Percentiles rank a stretch among this genome's conserved stretches.
These are phyloP conservation scores for Tagetes erecta DNA, from an alignment of 129 eudicot species.

Conservation along the genomic window DNA sequence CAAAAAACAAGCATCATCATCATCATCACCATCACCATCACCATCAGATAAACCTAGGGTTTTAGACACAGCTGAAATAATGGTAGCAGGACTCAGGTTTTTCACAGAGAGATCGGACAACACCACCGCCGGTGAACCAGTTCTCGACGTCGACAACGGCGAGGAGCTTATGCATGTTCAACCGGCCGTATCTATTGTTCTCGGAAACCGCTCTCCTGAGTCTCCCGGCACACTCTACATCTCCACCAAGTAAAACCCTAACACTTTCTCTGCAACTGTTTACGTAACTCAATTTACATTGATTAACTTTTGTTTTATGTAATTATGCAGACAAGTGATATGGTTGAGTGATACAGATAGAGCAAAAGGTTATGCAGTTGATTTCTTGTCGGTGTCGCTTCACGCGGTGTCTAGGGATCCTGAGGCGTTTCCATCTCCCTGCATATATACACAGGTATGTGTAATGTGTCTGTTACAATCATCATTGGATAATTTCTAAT, in stretches of 20 bases:
- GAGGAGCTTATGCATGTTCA: constrained; percentile 76
- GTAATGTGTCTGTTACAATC: too few species aligned
- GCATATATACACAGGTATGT: constrained; percentile 79
- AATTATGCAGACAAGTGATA: constrained; percentile 54
- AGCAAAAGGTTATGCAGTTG: constrained; percentile 69
- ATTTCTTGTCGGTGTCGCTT: constrained; percentile 75
- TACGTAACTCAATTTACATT: background rate
- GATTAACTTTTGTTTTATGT: too few species aligned
- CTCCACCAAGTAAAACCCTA: constrained; percentile 54
- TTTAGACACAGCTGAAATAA: constrained; percentile 13
- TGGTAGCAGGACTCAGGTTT: constrained; percentile 56
- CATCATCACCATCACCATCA: background rate
- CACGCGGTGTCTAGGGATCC: constrained; percentile 87
- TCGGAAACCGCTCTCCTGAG: constrained; percentile 62
- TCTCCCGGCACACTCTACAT: constrained; percentile 83
- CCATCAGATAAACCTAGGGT: background rate
- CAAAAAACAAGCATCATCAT: background rate
- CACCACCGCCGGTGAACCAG: constrained; percentile 49
- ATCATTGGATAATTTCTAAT: background rate
- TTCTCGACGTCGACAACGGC: constrained; percentile 51
- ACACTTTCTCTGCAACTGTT: background rate
- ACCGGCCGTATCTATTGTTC: constrained; percentile 63
- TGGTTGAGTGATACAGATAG: constrained; percentile 83
- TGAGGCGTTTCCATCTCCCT: constrained; percentile 74
- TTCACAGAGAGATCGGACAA: constrained; percentile 52